Evolutionary conservation across 306 rosid species (phyloP), one percentile per base, ranked within the genome.

Genomic region (Vigna angularis): DNA sequence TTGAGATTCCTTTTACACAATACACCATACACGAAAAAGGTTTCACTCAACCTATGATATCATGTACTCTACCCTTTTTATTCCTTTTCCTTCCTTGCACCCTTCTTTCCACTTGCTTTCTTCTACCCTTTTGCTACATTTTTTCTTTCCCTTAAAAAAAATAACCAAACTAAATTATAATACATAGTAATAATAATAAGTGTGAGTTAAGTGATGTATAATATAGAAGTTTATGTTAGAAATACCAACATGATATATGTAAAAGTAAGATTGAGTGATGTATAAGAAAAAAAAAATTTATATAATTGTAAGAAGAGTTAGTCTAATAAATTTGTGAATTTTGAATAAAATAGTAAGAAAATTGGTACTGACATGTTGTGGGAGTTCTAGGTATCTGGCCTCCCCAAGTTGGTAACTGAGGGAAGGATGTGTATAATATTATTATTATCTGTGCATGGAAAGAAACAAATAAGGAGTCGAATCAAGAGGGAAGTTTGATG

Each of bases 401-500:
- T 63, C 55, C 81, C 77, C 82, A 57, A 66, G 59, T 76, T 83
- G 79, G 26, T 18, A 76, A 69, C 66, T 12, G 44, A 75, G 56
- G 17, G 28, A 52, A 45, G 4, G 1, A 45, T 3, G 13, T 2
- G 10, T 42, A 12, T 52, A 52, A 18, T 2, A 61, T 68, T 51
- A 79, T 68, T 51, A 79, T 73, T 50, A 77, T 56, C 8, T 10
- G 24, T 40, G 50, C 45, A 72, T 81, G 42, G 28, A 58, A 58
- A 26, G 8, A 73, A 74, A 51, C 42, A 79, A 66, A 76, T 47
- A 79, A 80, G 48, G 51, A 79, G 79, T 86, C 79, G 88, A 78
- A 79, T 86, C 75, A 70, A 81, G 87, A 83, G 79, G 85, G 91
- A 82, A 81, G 83, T 83, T 79, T 84, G 45, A 81, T 51, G 76